Evolutionary conservation across 73 alveolate species (phyloP).

Genomic region (Paramecium primaurelia): DNA sequence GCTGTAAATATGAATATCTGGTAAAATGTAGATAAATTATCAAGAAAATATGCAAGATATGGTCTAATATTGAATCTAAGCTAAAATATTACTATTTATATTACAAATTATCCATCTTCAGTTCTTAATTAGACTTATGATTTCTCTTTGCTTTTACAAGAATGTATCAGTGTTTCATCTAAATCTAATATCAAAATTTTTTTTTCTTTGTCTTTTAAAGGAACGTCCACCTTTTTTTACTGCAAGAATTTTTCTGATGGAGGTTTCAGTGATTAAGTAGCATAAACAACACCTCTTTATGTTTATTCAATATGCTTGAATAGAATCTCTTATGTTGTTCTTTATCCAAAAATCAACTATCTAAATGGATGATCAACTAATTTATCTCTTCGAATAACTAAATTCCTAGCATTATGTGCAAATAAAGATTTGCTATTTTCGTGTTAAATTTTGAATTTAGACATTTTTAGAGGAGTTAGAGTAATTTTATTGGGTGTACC

Average conservation of each 20-base stretch:
- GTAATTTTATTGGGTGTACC: conserved; percentile 2
- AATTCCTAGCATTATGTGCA: background rate
- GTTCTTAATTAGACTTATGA: conserved; percentile 2
- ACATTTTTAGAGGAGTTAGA: background rate
- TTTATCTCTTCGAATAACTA: background rate
- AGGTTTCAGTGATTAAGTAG: conserved; percentile 36
- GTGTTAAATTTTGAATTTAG: background rate
- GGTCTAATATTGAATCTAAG: conserved; percentile 86
- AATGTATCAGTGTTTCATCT: conserved; percentile 86
- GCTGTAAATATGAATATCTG: conserved; percentile 83
- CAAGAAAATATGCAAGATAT: conserved; percentile 71
- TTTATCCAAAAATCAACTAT: conserved; percentile 21
- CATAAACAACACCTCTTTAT: conserved; percentile 44
- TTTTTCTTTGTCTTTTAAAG: conserved; percentile 34
- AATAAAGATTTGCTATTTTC: background rate
- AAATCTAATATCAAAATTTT: conserved; percentile 79
- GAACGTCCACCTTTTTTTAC: background rate
- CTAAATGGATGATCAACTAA: conserved; percentile 45
- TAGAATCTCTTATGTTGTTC: background rate
- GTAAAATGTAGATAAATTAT: conserved; percentile 70
- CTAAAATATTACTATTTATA: background rate
- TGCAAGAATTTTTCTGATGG: conserved; percentile 50
- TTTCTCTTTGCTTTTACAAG: conserved; percentile 45
- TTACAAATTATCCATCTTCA: background rate
- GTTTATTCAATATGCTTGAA: conserved; percentile 10